Evolutionary conservation across 306 rosid genomes (phyloP), one percentile per base, ranked within the genome.

Genomic region (Begonia masoniana): DNA sequence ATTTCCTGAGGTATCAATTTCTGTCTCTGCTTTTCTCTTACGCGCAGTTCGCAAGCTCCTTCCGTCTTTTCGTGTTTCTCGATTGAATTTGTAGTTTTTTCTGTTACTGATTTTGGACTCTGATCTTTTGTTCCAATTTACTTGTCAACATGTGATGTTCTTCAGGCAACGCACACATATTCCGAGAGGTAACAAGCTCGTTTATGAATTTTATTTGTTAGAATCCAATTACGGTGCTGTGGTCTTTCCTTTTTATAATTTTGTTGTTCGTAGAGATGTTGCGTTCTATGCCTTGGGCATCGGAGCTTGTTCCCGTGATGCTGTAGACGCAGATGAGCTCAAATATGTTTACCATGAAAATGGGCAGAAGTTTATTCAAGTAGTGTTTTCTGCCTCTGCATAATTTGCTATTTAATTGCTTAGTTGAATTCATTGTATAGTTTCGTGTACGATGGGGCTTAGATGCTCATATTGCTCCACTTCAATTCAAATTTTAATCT

Each of bases 261-360:
- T 9, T 48, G 48, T 61, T 52, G 9, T 41, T 62, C 42, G 52
- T 81, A 91, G 99, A 68, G 99, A 91, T 83, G 86, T 71, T 23
- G 87, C 79, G 41, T 59, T 83, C 57, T 91, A 91, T 71, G 94
- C 99, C 17, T 66, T 91, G 65, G 96, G 96, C 13, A 61, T 86
- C 36, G 99, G 99, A 58, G 94, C 81, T 10, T 83, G 96, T 62
- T 76, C 77, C 10, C 64, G 57, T 35, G 71, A 91, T 64, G 92
- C 99, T 12, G 81, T 83, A 41, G 96, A 91, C 50, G 60, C 59
- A 4, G 94, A 79, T 54, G 92, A 91, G 64, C 96, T 91, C 53
- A 81, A 91, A 69, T 91, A 73, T 66, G 84, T 86, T 71, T 83
- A 91, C 74, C 78, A 81, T 71, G 83, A 81, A 58, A 67, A 66